Base-by-base conservation (phyloP, 805 yeast genomes). In the Saturnispora diversa region DNA sequence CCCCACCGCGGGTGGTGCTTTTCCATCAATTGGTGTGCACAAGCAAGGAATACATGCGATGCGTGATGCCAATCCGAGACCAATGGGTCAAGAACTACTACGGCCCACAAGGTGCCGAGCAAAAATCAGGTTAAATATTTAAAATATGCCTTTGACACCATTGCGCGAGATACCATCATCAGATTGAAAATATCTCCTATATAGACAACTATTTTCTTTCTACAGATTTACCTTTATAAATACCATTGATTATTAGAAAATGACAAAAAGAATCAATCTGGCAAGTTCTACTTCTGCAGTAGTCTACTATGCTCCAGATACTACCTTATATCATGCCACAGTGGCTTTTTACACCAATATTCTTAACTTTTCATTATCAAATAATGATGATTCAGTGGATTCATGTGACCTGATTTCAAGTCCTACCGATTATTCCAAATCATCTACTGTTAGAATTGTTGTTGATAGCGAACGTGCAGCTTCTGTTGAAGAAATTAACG, bases 1-100 rank as follows among this genome's bases (percentile, higher is more conserved):
- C 92, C 16, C 88, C 87, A 0, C 80, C 88, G 3, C 80, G 75
- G 47, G 65, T 75, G 40, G 66, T 92, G 5, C 64, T 90, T 12
- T 92, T 85, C 56, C 86, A 87, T 52, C 94, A 90, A 45, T 64
- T 90, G 51, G 81, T 90, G 37, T 60, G 83, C 35, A 90, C 98
- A 0, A 74, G 86, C 20, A 84, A 80, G 56, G 97, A 88, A 62
- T 90, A 77, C 59, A 84, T 92, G 86, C 70, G 88, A 43, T 80
- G 80, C 49, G 78, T 87, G 52, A 73, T 84, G 59, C 75, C 86
- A 0, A 66, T 83, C 3, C 76, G 80, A 30, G 88, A 82, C 23
- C 64, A 64, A 35, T 84, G 94, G 92, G 59, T 88, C 12, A n/a
- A n/a, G n/a, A 57, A 57, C 1, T 88, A 83, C 48, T 72, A 77